Percentiles rank a stretch among this genome's conserved stretches.
These are phyloP conservation scores for Jamesozyma spencerorum DNA, from an alignment of 805 yeast species.

Conservation along the genomic window DNA sequence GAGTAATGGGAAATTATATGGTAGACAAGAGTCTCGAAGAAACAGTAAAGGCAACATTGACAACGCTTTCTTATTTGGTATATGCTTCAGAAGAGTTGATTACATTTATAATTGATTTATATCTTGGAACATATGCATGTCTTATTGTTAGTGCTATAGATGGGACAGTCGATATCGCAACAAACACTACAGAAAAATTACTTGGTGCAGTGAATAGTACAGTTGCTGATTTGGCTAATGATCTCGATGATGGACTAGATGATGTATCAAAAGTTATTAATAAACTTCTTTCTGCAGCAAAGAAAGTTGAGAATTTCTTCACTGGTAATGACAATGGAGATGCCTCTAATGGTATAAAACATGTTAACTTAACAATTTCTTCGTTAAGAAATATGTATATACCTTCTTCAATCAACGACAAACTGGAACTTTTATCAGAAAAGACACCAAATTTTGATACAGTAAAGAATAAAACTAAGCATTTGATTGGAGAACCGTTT, in stretches of 20 bases:
- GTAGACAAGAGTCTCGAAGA: slow-evolving; percentile 40
- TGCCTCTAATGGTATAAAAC: slow-evolving; percentile 23
- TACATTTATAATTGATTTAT: slow-evolving; percentile 57
- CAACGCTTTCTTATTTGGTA: slow-evolving; percentile 38
- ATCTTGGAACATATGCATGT: slow-evolving; percentile 83
- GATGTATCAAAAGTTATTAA: slow-evolving; percentile 53
- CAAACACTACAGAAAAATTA: slow-evolving; percentile 60
- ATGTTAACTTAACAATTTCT: slow-evolving; percentile 50
- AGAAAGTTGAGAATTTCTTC: slow-evolving; percentile 48
- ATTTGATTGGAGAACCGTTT: slow-evolving; percentile 53
- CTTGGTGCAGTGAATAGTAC: slow-evolving; percentile 55
- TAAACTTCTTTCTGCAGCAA: slow-evolving; percentile 41
- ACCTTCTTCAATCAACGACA: slow-evolving; percentile 52
- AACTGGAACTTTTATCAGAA: slow-evolving; percentile 42
- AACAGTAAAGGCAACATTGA: slow-evolving; percentile 39
- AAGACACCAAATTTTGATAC: slow-evolving; percentile 58
- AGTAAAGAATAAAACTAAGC: slow-evolving; percentile 50
- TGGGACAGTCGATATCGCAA: slow-evolving; percentile 62
- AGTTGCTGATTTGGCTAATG: slow-evolving; percentile 43
- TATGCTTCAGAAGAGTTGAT: slow-evolving; percentile 52
- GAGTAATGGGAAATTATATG: slow-evolving; percentile 45
- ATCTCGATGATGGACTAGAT: slow-evolving; percentile 55
- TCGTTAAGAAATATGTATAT: slow-evolving; percentile 51
- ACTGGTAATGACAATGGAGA: slow-evolving; percentile 33
- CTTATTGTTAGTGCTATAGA: slow-evolving; percentile 63